These are phyloP conservation scores for Paramecium pentaurelia DNA, from an alignment of 73 alveolate species.

Conservation along the genomic window DNA sequence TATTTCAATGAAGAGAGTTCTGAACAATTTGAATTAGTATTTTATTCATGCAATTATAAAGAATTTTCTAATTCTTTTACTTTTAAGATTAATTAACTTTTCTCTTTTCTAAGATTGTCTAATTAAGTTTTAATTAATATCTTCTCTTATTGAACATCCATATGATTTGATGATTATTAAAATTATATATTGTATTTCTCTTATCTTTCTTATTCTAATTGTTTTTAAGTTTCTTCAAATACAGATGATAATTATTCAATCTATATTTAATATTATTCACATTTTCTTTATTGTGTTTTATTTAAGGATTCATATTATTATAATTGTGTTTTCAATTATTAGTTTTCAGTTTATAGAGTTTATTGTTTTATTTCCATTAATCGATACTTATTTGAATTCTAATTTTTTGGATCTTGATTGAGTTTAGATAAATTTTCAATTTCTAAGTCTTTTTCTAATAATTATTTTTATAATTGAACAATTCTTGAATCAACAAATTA, in stretches of 20 bases:
- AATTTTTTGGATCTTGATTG: neutral
- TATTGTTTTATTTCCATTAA: slow-evolving; percentile 13
- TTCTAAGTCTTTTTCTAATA: slow-evolving; percentile 37
- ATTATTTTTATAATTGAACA: slow-evolving; percentile 7
- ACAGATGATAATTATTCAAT: neutral
- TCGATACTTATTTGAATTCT: neutral
- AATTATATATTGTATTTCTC: neutral
- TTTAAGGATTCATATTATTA: neutral
- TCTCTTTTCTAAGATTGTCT: slow-evolving; percentile 14
- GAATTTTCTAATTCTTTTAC: neutral
- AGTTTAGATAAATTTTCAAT: neutral
- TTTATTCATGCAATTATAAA: neutral
- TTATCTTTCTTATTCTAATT: slow-evolving; percentile 14
- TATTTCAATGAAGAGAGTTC: neutral
- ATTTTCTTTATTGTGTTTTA: neutral
- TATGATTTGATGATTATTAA: neutral
- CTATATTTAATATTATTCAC: neutral
- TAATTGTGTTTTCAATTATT: neutral
- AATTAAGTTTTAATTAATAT: neutral
- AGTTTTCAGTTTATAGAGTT: slow-evolving; percentile 7
- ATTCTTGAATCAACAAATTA: neutral
- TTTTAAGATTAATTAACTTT: neutral
- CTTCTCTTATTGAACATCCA: slow-evolving; percentile 1
- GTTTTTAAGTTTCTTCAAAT: neutral
- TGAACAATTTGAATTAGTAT: neutral